These are phyloP conservation scores for Fusarium ramigenum DNA, from an alignment of 2,329 filamentous ascomycete species.

Conservation along the genomic window DNA sequence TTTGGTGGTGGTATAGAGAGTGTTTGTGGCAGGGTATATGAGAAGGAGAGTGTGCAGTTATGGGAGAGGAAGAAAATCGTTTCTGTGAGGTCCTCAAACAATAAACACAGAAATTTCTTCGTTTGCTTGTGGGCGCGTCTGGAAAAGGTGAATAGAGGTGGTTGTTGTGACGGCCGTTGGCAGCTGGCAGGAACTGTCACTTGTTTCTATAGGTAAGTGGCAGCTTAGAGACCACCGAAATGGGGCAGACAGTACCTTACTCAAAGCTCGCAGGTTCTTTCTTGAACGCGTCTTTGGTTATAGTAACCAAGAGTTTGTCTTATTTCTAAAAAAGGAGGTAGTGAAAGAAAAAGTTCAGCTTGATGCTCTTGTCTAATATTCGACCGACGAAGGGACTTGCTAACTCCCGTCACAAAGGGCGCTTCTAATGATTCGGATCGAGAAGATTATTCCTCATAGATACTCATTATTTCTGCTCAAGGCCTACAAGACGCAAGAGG, in stretches of 20 bases:
- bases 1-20: background rate
- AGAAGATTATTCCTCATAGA: background rate
- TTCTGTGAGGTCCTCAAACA: background rate
- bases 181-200: constrained; percentile 28
- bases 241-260: background rate
- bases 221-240: background rate
- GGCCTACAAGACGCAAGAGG: background rate
- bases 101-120: background rate
- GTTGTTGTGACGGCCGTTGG: constrained; percentile 6
- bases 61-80: background rate
- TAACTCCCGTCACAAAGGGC: background rate
- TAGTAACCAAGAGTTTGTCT: background rate
- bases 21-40: background rate
- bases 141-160: background rate
- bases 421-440: background rate
- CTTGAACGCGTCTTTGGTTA: too few relatives aligned
- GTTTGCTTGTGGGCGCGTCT: background rate
- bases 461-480: background rate
- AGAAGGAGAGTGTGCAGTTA: constrained; percentile 6
- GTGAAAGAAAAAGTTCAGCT: background rate
- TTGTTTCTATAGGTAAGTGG: background rate
- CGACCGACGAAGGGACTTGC: background rate
- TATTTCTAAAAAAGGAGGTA: background rate
- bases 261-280: background rate
- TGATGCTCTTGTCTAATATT: background rate